Evolutionary conservation across 176 grass and related monocot species (phyloP), one percentile per base, ranked within the genome.

Genomic region (Oryza officinalis): DNA sequence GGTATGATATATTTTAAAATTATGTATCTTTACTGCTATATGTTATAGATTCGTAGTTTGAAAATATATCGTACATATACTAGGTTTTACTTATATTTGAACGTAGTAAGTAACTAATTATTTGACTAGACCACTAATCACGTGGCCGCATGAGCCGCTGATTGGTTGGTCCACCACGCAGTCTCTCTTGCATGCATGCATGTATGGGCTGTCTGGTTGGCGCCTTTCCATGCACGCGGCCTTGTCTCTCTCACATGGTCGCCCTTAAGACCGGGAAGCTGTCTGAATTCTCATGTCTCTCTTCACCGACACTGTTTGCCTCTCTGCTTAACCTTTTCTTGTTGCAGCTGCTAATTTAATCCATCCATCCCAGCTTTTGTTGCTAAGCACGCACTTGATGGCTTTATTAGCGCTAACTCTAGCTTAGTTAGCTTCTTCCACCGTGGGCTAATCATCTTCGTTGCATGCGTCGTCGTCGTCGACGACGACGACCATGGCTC

Each of bases 361-460:
- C 27, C 14, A 38, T 38, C 37, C 37, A 67, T 2, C 32, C 32
- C 78, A 69, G 57, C 70, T 65, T 35, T 35, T 15, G 26, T 37
- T 75, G 40, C 57, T 61, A 61, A 61, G 22, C 3, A 8, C n/a
- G 57, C 57, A 8, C 22, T 61, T 61, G 57, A 61, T 25, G 57
- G 54, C 54, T 83, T 83, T 65, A 64, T 33, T 83, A 43, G 52
- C 6, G 32, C 67, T 45, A 5, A 41, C 18, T 23, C 49, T 81
- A 9, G 57, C 23, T 46, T 71, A 57, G 5, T 46, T 71, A 57
- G 20, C 30, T 15, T 43, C 11, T 15, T 43, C 11, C 74, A 10
- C 45, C 74, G 10, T 65, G 30, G 22, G 22, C 74, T 88, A 78
- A 88, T 88, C 74, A 78, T 88, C 57, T 3, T 61, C n/a, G 18